Evolutionary conservation across 768 basidiomycete species (phyloP), one percentile per base, ranked within the genome.

Genomic region (Lactarius sp.): DNA sequence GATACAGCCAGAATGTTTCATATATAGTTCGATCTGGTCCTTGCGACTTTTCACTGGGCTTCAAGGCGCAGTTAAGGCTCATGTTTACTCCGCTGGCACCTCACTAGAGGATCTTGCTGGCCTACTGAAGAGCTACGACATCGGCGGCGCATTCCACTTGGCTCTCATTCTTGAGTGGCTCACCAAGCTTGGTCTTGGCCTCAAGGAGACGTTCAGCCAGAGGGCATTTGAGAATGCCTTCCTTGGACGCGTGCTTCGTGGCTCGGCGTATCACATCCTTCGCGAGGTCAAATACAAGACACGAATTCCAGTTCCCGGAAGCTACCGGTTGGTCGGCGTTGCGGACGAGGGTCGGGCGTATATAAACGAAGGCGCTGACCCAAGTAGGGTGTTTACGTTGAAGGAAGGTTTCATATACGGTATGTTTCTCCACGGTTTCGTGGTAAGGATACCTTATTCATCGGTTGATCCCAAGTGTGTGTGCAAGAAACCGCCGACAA

Each of bases 231-330:
- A 84, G 47, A 82, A 77, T 14, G 79, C 81, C 0, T 91, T 91
- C 69, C 66, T 90, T 0, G 73, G 74, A 7, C 78, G 80, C 46
- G 68, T 87, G 20, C 79, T 88, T 22, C 74, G 82, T 41, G 83
- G 83, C 42, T 80, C 85, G 0, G 81, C 83, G 73, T 81, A 81
- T 49, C 81, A 84, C 65, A 80, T 88, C 6, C 74, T 94, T 44
- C 80, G 90, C 4, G 83, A 84, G 51, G 82, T 93, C 69, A 93
- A 92, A 68, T 84, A 89, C 68, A 76, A 78, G 39, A 90, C 91
- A 0, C 78, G 90, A 13, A 88, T 94, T 33, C 83, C 79, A 4
- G 80, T 94, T 8, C 85, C 85, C 0, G 74, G 83, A 0, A 85
- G 85, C 64, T 84, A 84, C 61, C 77, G 85, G 33, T 18, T 59